Evolutionary conservation across 148 eudicot species (phyloP).

Genomic region (Amaranthus palmeri): DNA sequence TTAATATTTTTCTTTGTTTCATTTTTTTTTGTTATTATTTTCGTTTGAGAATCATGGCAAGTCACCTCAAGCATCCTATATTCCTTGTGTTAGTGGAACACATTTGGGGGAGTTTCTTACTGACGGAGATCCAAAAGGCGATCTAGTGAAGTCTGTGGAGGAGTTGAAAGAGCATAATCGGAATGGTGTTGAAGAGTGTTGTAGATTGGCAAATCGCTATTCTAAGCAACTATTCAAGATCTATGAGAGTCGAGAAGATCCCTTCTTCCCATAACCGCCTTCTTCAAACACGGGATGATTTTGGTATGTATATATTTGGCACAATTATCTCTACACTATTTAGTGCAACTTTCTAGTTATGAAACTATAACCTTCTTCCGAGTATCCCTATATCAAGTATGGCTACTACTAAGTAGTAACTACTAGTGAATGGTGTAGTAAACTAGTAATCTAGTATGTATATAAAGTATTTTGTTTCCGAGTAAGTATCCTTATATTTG

Average conservation of each 20-base stretch:
- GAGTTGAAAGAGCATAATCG: slow-evolving; percentile 40
- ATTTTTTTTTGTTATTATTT: not conserved
- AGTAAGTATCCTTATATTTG: no score
- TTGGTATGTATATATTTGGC: no score
- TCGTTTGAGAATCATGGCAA: not conserved
- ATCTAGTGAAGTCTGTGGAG: slow-evolving; percentile 52
- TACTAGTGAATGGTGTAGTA: no score
- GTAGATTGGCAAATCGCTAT: slow-evolving; percentile 51
- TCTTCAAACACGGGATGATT: not conserved
- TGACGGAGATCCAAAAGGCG: slow-evolving; percentile 45
- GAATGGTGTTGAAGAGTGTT: slow-evolving; percentile 48
- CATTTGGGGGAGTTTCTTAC: slow-evolving; percentile 58
- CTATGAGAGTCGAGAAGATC: slow-evolving; percentile 52
- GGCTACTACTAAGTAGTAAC: no score
- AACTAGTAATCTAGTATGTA: no score
- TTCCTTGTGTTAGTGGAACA: slow-evolving; percentile 43
- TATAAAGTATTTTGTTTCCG: no score
- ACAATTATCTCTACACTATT: no score
- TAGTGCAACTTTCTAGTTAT: no score
- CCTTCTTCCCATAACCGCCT: slow-evolving; percentile 32
- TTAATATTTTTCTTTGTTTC: not conserved
- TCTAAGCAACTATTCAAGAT: slow-evolving; percentile 70
- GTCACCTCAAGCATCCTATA: not conserved
- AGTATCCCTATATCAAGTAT: no score
- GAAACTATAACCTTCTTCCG: no score